phyloP scores from a whole-genome alignment of 495 filamentous ascomycete species.

The Xylaria acuta region DNA sequence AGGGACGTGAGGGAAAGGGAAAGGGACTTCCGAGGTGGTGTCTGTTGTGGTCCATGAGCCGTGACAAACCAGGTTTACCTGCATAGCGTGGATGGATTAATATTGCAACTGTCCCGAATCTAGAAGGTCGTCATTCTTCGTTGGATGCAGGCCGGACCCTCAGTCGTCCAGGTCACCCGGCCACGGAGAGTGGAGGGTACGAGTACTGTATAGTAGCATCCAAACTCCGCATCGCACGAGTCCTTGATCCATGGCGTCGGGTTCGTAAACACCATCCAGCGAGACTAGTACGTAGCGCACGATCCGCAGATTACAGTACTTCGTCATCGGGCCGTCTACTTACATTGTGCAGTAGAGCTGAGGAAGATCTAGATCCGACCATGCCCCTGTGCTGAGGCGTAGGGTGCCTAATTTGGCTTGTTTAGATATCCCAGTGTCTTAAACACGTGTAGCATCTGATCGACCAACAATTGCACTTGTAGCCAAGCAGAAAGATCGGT shows the following conservation, averaged over 20 bases:
- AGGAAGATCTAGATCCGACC: neutral
- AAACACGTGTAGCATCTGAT: conserved; percentile 1
- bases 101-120: conserved; percentile 29
- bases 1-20: too few relatives aligned
- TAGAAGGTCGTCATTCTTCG: conserved; percentile 31
- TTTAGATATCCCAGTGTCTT: neutral
- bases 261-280: neutral
- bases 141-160: neutral
- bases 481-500: neutral
- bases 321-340: conserved; percentile 8
- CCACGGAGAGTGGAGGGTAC: too few relatives aligned
- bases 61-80: conserved; percentile 13
- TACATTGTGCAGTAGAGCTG: neutral
- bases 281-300: neutral
- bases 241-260: conserved; percentile 23
- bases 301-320: neutral
- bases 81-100: conserved; percentile 26
- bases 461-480: neutral
- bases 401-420: neutral
- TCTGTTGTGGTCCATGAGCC: conserved; percentile 31
- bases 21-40: neutral
- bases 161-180: neutral
- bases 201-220: too few relatives aligned
- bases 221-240: too few relatives aligned
- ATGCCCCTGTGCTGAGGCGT: neutral